Percentiles rank a stretch among this genome's conserved stretches.
phyloP scores from a whole-genome alignment of 2,329 filamentous ascomycete species.

The Trichoderma sp. region DNA sequence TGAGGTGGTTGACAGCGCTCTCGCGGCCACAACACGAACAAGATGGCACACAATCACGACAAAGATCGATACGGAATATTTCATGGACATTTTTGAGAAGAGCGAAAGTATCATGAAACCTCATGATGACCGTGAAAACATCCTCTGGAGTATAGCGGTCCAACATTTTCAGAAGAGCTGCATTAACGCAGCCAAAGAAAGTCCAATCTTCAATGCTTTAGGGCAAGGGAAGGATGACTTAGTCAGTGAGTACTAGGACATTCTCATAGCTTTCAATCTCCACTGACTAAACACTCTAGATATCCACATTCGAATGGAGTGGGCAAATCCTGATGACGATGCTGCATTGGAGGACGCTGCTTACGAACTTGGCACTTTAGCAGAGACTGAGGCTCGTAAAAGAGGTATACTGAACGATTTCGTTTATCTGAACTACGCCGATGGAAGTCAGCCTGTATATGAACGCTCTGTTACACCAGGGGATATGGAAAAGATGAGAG shows the following conservation, averaged over 20 bases:
- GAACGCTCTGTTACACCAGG: background rate
- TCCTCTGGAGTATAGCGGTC: background rate
- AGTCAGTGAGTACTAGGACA: background rate
- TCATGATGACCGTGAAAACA: background rate
- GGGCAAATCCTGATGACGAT: background rate
- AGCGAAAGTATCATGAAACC: background rate
- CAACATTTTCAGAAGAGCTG: background rate
- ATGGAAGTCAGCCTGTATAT: background rate
- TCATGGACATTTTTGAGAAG: background rate
- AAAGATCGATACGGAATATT: background rate
- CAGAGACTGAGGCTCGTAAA: background rate
- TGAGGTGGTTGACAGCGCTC: background rate
- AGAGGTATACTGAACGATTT: background rate
- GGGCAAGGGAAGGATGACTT: background rate
- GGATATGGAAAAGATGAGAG: background rate
- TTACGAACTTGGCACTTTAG: background rate
- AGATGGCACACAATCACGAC: background rate
- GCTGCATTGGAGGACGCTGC: background rate
- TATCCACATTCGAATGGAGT: background rate
- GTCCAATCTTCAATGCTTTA: background rate
- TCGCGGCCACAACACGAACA: background rate
- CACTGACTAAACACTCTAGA: background rate
- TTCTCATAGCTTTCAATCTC: background rate
- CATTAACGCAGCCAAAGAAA: background rate
- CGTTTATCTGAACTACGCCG: background rate